Base-by-base conservation (phyloP, 108 stramenopile genomes). In the Skeletonema menzelii region DNA sequence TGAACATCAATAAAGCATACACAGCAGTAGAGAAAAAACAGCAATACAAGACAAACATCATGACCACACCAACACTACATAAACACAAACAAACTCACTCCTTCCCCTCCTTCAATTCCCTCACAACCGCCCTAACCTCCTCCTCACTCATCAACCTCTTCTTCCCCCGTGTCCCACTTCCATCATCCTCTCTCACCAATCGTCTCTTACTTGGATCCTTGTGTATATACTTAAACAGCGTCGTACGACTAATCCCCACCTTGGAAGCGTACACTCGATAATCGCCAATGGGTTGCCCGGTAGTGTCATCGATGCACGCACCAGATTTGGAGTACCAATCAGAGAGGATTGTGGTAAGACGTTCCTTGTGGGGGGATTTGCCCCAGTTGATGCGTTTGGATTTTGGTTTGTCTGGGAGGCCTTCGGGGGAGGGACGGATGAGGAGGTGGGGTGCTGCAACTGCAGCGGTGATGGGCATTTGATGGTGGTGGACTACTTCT, bases 321-420 rank as follows among this genome's bases (percentile, higher is more conserved):
- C 34, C 56, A 24, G 31, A 14, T 15, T 20, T n/a, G 26, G 14
- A 17, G 27, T 46, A 30, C 68, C 68, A 69, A 28, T 44, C 68
- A 37, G 24, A 0, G 8, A 69, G 26, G 26, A 59, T 40, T 4
- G 2, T 10, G 5, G 58, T 26, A 2, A 69, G 57, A 3, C n/a
- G 37, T 42, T 69, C 58, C 3, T 58, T 57, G n/a, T 69, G 68
- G 14, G 68, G 68, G 17, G 68, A 46, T 44, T 40, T 56, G 27
- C 57, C 34, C 68, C 68, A 69, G 68, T 69, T 69, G 35, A 42
- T 69, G 5, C 68, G 35, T 27, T 31, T 10, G 34, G 15, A 55
- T 47, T 58, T 69, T 38, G 15, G 59, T 31, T 59, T 59, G 49
- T 53, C 49, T 6, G 49, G 47, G 1, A 49, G 3, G 47, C 47